Conservation (phyloP, 257 asterid species). For the Schizonepeta tenuifolia region DNA sequence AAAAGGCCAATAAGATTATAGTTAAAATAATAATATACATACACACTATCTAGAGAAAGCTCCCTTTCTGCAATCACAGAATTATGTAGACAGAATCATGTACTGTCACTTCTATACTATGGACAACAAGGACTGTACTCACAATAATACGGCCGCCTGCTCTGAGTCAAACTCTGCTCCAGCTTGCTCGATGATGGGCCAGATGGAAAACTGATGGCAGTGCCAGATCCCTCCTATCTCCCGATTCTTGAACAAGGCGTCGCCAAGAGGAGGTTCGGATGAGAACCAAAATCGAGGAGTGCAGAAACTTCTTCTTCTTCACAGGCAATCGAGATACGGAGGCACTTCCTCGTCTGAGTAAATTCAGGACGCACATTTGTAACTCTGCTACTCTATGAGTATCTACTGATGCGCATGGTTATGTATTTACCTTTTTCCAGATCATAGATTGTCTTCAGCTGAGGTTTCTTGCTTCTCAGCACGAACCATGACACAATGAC, state of each 20-base stretch:
- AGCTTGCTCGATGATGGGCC: slow-evolving; percentile 5
- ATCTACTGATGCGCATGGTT: slow-evolving; percentile 72
- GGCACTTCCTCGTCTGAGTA: slow-evolving; percentile 28
- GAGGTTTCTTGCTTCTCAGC: slow-evolving; percentile 71
- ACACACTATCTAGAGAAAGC: slow-evolving; percentile 27
- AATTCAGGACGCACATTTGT: slow-evolving; percentile 11
- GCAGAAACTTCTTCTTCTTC: slow-evolving; percentile 21
- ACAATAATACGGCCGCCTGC: neutral
- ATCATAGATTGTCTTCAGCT: slow-evolving; percentile 88
- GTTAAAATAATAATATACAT: slow-evolving; percentile 27
- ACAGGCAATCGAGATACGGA: slow-evolving; percentile 11
- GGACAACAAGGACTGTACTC: slow-evolving; percentile 36
- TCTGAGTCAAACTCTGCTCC: neutral
- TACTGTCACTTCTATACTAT: slow-evolving; percentile 21
- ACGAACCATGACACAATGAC: slow-evolving; percentile 51
- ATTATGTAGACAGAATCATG: slow-evolving; percentile 25
- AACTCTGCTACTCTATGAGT: slow-evolving; percentile 47
- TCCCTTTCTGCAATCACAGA: slow-evolving; percentile 27
- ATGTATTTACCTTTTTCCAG: slow-evolving; percentile 95
- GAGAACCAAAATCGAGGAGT: slow-evolving; percentile 20
- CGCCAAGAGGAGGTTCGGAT: neutral
- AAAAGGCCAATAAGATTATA: slow-evolving; percentile 5
- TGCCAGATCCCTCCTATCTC: slow-evolving; percentile 11
- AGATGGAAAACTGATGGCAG: neutral
- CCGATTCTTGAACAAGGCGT: slow-evolving; percentile 21